Evolutionary conservation across 805 yeast species (phyloP).

Genomic region (Candida ovalis): DNA sequence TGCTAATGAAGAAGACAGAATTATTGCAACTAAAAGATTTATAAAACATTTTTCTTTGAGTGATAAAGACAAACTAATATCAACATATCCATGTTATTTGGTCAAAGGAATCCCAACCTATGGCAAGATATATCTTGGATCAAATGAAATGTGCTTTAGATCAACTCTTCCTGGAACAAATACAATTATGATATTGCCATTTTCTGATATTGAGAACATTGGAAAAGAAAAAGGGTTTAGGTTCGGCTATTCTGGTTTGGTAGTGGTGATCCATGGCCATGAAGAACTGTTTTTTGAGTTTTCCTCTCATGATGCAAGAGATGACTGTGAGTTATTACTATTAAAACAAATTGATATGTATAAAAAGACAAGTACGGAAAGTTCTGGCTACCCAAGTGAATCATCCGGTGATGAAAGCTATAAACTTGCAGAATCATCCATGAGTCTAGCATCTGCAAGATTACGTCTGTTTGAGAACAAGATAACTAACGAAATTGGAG

Average conservation of each 20-base stretch:
- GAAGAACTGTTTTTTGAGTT: slow-evolving; percentile 80
- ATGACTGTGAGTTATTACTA: slow-evolving; percentile 63
- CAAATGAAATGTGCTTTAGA: slow-evolving; percentile 69
- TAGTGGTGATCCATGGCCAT: slow-evolving; percentile 64
- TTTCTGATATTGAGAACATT: slow-evolving; percentile 66
- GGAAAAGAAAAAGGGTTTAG: slow-evolving; percentile 64
- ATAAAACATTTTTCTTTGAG: slow-evolving; percentile 62
- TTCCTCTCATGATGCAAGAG: slow-evolving; percentile 56
- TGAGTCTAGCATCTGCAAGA: slow-evolving; percentile 50
- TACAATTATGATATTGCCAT: slow-evolving; percentile 80
- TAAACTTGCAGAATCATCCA: slow-evolving; percentile 28
- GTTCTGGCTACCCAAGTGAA: slow-evolving; percentile 10
- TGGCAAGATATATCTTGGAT: slow-evolving; percentile 78
- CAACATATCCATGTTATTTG: slow-evolving; percentile 69
- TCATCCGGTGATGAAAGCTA: slow-evolving; percentile 26
- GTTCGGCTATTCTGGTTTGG: slow-evolving; percentile 68
- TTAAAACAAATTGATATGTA: slow-evolving; percentile 46
- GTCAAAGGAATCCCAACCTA: slow-evolving; percentile 72
- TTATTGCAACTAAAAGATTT: slow-evolving; percentile 53
- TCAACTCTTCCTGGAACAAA: slow-evolving; percentile 73
- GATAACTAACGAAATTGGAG: slow-evolving; percentile 54
- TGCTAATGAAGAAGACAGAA: slow-evolving; percentile 39
- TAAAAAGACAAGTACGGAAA: slow-evolving; percentile 23
- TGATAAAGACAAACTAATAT: slow-evolving; percentile 46
- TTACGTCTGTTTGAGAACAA: slow-evolving; percentile 65